Conservation (phyloP, 1,284 basidiomycete species). For the Cutaneotrichosporon cavernicola region DNA sequence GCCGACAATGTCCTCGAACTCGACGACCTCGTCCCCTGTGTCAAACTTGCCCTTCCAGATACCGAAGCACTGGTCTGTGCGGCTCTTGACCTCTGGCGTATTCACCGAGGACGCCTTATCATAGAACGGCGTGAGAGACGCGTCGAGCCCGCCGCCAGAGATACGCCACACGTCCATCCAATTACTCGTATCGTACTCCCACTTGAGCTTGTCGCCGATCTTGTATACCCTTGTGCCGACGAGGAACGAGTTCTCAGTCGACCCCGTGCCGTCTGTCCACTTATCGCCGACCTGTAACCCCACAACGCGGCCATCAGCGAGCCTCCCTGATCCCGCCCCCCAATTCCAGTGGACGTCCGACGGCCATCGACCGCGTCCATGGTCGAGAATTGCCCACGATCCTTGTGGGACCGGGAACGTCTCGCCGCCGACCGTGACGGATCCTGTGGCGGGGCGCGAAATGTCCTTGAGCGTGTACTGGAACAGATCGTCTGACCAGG, state of each 20-base stretch:
- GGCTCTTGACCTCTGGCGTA: neutral
- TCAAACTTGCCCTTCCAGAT: slow-evolving; percentile 21
- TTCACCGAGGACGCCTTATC: slow-evolving; percentile 13
- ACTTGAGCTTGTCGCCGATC: slow-evolving; percentile 18
- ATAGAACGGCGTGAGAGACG: slow-evolving; percentile 14
- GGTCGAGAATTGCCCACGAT: slow-evolving; percentile 22
- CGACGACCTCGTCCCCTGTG: slow-evolving; percentile 18
- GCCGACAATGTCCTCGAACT: slow-evolving; percentile 16
- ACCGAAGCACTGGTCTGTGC: slow-evolving; percentile 21
- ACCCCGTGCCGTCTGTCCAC: slow-evolving; percentile 25
- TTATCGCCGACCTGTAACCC: slow-evolving; percentile 22
- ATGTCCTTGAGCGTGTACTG: slow-evolving; percentile 26
- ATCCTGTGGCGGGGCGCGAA: slow-evolving; percentile 15
- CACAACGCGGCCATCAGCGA: slow-evolving; percentile 11
- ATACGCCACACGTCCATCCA: slow-evolving; percentile 19
- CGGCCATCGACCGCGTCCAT: slow-evolving; percentile 18
- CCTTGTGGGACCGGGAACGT: slow-evolving; percentile 1
- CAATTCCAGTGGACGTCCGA: slow-evolving; percentile 21
- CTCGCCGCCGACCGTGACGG: slow-evolving; percentile 9
- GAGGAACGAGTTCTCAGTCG: slow-evolving; percentile 22
- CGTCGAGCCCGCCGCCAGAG: slow-evolving; percentile 19
- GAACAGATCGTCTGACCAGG: slow-evolving; percentile 20
- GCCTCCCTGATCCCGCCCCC: slow-evolving; percentile 18
- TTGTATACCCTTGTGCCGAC: slow-evolving; percentile 16
- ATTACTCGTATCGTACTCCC: slow-evolving; percentile 18